These are phyloP conservation scores for Gentiana dahurica DNA, from an alignment of 257 asterid species.

Conservation along the genomic window DNA sequence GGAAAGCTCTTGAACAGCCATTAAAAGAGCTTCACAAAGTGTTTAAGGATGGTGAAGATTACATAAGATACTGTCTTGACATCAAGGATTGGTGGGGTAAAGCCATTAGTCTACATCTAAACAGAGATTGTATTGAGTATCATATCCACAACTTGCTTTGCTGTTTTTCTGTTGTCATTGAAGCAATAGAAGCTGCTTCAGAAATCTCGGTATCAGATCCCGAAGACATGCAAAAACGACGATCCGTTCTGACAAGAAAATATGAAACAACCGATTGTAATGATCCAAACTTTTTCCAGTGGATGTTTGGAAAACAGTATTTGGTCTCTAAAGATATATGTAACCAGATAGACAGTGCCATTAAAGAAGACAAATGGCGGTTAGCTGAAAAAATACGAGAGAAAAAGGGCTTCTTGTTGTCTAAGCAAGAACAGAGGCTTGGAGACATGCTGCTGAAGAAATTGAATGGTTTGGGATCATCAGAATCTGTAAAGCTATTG, in stretches of 20 bases:
- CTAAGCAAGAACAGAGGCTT: constrained; percentile 38
- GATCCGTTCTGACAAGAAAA: constrained; percentile 38
- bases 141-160: constrained; percentile 66
- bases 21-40: constrained; percentile 63
- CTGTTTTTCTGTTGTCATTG: constrained; percentile 69
- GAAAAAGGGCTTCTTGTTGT: constrained; percentile 18
- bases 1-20: constrained; percentile 78
- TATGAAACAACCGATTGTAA: constrained; percentile 42
- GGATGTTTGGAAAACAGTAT: constrained; percentile 70
- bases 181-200: constrained; percentile 82
- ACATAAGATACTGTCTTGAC: constrained; percentile 50
- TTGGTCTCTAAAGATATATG: constrained; percentile 47
- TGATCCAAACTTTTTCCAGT: constrained; percentile 42
- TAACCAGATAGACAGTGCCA: constrained; percentile 37
- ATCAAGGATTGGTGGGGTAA: constrained; percentile 79
- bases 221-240: constrained; percentile 53
- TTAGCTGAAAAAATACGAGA: constrained; percentile 35
- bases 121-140: constrained; percentile 52
- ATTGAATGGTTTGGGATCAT: constrained; percentile 18
- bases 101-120: constrained; percentile 57
- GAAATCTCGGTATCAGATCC: constrained; percentile 56
- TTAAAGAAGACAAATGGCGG: constrained; percentile 68
- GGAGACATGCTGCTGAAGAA: constrained; percentile 45
- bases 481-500: constrained; percentile 20
- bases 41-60: constrained; percentile 58